phyloP scores from a whole-genome alignment of 2,329 filamentous ascomycete genomes.

The Chaetomiaceae sp. region DNA sequence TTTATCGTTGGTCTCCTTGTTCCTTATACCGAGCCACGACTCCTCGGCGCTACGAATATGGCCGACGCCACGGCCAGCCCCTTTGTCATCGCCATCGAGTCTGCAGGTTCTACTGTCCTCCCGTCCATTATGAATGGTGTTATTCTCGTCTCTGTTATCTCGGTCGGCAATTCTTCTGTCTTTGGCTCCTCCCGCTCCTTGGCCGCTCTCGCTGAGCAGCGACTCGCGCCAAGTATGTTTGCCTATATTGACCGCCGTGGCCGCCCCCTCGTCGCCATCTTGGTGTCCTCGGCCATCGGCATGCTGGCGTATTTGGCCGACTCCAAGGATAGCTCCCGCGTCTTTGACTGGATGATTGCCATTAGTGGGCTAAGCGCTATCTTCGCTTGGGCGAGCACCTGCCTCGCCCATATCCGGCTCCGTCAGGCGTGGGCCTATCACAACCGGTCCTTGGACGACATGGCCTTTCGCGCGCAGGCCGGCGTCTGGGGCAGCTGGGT shows the following conservation, averaged over 20 bases:
- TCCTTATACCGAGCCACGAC: slow-evolving; percentile 39
- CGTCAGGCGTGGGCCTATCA: slow-evolving; percentile 57
- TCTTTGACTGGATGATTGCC: slow-evolving; percentile 63
- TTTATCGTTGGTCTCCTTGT: slow-evolving; percentile 49
- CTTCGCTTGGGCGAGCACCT: slow-evolving; percentile 67
- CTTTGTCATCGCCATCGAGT: slow-evolving; percentile 54
- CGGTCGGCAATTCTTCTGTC: slow-evolving; percentile 54
- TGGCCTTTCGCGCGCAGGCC: slow-evolving; percentile 58
- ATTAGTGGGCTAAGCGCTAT: slow-evolving; percentile 60
- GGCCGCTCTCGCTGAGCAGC: slow-evolving; percentile 54
- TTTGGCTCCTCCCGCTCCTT: slow-evolving; percentile 57
- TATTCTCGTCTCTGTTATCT: slow-evolving; percentile 54
- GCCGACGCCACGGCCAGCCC: slow-evolving; percentile 45
- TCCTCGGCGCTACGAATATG: slow-evolving; percentile 46
- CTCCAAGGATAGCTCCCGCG: slow-evolving; percentile 36
- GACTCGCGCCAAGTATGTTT: slow-evolving; percentile 53
- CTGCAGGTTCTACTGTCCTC: slow-evolving; percentile 48
- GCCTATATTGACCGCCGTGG: slow-evolving; percentile 54
- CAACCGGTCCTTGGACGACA: slow-evolving; percentile 60
- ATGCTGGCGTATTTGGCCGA: slow-evolving; percentile 47
- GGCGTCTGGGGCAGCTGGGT: slow-evolving; percentile 62
- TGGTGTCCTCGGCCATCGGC: slow-evolving; percentile 44
- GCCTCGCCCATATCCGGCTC: slow-evolving; percentile 65
- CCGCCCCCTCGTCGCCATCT: slow-evolving; percentile 49
- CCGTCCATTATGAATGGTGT: slow-evolving; percentile 56